Evolutionary conservation across 1,284 basidiomycete species (phyloP).

Genomic region (Rhodotorula sp.): DNA sequence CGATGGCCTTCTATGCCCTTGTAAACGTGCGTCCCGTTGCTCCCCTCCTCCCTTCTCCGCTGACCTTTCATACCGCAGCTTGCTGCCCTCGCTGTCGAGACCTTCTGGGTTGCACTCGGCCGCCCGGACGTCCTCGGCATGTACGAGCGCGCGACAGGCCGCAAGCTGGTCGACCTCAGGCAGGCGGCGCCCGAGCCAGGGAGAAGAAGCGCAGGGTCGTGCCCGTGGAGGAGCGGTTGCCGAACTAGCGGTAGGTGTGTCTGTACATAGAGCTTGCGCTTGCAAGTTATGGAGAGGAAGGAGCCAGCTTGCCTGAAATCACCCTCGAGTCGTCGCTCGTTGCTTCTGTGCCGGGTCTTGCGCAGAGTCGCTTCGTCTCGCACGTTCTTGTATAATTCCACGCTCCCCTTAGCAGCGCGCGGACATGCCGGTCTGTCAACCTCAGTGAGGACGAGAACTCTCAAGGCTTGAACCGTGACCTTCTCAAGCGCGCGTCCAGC

Average conservation of each 20-base stretch:
- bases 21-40: constrained; percentile 49
- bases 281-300: too few species aligned
- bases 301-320: too few species aligned
- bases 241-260: background rate
- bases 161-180: background rate
- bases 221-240: background rate
- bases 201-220: background rate
- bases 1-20: constrained; percentile 54
- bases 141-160: constrained; percentile 4
- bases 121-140: constrained; percentile 21
- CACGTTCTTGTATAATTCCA: too few species aligned
- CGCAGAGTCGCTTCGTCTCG: too few species aligned
- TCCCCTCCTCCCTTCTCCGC: background rate
- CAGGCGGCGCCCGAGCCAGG: background rate
- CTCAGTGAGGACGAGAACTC: too few species aligned
- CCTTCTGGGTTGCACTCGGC: constrained; percentile 18
- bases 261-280: background rate
- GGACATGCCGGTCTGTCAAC: too few species aligned
- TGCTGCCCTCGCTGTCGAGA: constrained; percentile 13
- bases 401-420: too few species aligned
- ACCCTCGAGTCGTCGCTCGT: too few species aligned
- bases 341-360: too few species aligned
- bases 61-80: constrained; percentile 1
- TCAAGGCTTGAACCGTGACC: too few species aligned
- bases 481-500: too few species aligned